Evolutionary conservation across 441 rosid genomes (phyloP).

Genomic region (Euphorbia schlechtendalii): DNA sequence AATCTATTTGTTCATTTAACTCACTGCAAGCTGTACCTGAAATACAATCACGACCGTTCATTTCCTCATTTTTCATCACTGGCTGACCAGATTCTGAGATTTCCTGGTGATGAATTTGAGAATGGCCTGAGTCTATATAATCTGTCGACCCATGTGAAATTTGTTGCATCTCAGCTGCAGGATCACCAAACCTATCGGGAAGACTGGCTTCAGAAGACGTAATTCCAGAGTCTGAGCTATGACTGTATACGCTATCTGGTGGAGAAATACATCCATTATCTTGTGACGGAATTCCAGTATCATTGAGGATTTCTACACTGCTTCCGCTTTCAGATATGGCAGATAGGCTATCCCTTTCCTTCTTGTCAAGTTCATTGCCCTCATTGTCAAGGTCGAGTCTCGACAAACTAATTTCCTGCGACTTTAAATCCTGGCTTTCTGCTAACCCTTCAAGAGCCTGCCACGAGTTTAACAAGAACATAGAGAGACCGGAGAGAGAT

Average conservation of each 20-base stretch:
- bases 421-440: constrained; percentile 65
- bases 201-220: constrained; percentile 37
- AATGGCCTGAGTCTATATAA: constrained; percentile 24
- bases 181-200: constrained; percentile 34
- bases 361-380: constrained; percentile 38
- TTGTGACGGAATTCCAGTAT: constrained; percentile 39
- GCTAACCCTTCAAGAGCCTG: constrained; percentile 82
- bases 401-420: constrained; percentile 44
- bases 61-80: constrained; percentile 20
- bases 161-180: constrained; percentile 31
- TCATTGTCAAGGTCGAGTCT: constrained; percentile 42
- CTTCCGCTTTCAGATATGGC: constrained; percentile 38
- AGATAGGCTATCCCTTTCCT: constrained; percentile 40
- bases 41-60: constrained; percentile 25
- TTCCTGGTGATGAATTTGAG: constrained; percentile 36
- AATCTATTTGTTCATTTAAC: constrained; percentile 27
- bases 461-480: constrained; percentile 2
- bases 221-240: constrained; percentile 48
- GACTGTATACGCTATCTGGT: constrained; percentile 61
- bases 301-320: constrained; percentile 31
- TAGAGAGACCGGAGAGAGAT: neutral
- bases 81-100: constrained; percentile 21
- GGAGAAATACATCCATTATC: constrained; percentile 80
- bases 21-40: constrained; percentile 23
- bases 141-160: constrained; percentile 20